Conservation (phyloP, 495 filamentous ascomycete species). For the Aspergillus taichungensis region DNA sequence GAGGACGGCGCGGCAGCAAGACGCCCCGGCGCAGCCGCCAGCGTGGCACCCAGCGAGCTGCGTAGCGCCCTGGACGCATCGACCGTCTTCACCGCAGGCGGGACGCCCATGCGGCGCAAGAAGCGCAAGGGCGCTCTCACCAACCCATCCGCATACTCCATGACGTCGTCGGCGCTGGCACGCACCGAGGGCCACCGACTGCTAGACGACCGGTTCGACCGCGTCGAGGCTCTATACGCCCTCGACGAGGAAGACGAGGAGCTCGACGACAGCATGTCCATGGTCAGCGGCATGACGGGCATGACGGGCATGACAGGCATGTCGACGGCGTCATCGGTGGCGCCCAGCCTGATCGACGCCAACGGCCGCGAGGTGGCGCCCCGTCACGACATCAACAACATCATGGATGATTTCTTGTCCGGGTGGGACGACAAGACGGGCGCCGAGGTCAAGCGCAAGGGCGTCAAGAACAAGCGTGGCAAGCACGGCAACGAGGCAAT, state of each 20-base stretch:
- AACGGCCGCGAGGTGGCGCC: slow-evolving; percentile 40
- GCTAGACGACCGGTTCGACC: slow-evolving; percentile 85
- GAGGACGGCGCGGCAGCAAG: slow-evolving; percentile 21
- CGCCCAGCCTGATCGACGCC: slow-evolving; percentile 34
- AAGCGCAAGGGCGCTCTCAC: slow-evolving; percentile 89
- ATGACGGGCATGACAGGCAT: slow-evolving; percentile 34
- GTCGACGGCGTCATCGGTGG: slow-evolving; percentile 39
- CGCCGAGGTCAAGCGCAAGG: slow-evolving; percentile 57
- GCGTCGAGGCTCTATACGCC: slow-evolving; percentile 76
- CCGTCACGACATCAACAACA: slow-evolving; percentile 68
- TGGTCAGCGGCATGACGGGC: slow-evolving; percentile 45
- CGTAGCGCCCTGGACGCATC: slow-evolving; percentile 50
- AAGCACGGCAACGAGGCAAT: slow-evolving; percentile 75
- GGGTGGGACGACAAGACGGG: slow-evolving; percentile 53
- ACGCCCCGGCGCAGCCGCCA: slow-evolving; percentile 13
- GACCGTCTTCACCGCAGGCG: slow-evolving; percentile 60
- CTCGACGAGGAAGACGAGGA: slow-evolving; percentile 61
- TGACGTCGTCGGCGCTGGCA: slow-evolving; percentile 83
- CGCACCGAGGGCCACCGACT: slow-evolving; percentile 83
- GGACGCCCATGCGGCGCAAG: slow-evolving; percentile 69
- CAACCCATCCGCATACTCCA: slow-evolving; percentile 85
- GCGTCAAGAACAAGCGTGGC: slow-evolving; percentile 50
- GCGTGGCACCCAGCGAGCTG: slow-evolving; percentile 40
- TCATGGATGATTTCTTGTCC: slow-evolving; percentile 90
- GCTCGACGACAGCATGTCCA: slow-evolving; percentile 43